Percentiles rank a stretch among this genome's conserved stretches.
phyloP scores from a whole-genome alignment of 768 basidiomycete genomes.

The Amanita subjunquillea region DNA sequence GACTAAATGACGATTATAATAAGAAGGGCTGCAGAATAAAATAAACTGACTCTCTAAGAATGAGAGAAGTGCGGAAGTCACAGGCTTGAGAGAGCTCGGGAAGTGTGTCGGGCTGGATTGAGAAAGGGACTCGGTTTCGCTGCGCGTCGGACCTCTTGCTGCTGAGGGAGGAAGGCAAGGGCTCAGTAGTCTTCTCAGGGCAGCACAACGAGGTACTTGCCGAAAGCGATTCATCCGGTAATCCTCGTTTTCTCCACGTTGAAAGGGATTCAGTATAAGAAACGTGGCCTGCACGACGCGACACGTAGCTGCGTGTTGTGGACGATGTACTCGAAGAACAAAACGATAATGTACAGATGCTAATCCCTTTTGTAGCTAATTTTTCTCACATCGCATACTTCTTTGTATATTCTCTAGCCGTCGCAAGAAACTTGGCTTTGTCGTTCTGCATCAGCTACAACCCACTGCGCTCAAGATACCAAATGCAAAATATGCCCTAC shows the following conservation, averaged over 20 bases:
- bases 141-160: constrained; percentile 77
- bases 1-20: constrained; percentile 29
- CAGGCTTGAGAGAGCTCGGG: constrained; percentile 55
- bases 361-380: constrained; percentile 1
- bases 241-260: constrained; percentile 69
- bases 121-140: constrained; percentile 29
- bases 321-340: background rate
- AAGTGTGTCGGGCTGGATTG: constrained; percentile 21
- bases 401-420: constrained; percentile 80
- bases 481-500: constrained; percentile 13
- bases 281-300: constrained; percentile 60
- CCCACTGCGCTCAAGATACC: background rate
- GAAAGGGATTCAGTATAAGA: constrained; percentile 29
- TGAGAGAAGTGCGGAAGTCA: constrained; percentile 81
- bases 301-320: background rate
- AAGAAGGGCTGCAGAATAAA: background rate
- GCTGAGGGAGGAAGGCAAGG: constrained; percentile 11
- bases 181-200: constrained; percentile 16
- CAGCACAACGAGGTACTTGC: constrained; percentile 34
- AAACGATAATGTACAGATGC: background rate
- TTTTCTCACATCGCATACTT: constrained; percentile 34
- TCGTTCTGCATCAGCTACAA: constrained; percentile 67
- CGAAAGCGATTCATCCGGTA: constrained; percentile 70
- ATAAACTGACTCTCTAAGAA: constrained; percentile 68
- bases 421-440: constrained; percentile 58